A percentile compares a stretch with the other conserved stretches of the same genome.
Evolutionary conservation across 192 early-diverging fungal genomes (phyloP).

Genomic region (Lobosporangium transversale): DNA sequence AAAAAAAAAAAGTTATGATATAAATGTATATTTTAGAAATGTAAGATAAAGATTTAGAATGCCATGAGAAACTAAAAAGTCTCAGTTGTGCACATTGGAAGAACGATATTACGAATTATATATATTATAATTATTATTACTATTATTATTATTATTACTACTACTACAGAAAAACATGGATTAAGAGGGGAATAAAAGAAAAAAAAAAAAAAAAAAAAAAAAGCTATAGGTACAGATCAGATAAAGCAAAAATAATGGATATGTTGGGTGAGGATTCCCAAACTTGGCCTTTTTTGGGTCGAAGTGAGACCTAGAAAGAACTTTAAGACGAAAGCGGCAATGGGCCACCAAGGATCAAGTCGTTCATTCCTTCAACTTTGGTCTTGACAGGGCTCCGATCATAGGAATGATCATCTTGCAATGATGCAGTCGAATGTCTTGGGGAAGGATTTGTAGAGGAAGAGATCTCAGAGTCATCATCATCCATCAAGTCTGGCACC

Average conservation of each 20-base stretch:
- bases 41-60: no score
- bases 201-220: slow-evolving; percentile 10
- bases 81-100: background rate
- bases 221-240: background rate
- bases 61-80: no score
- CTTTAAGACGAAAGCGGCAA: slow-evolving; percentile 1
- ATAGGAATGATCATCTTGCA: background rate
- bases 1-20: no score
- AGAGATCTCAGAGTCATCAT: slow-evolving; percentile 25
- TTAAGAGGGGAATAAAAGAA: background rate
- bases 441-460: slow-evolving; percentile 33
- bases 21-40: no score
- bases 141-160: no score
- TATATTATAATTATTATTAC: slow-evolving; percentile 1
- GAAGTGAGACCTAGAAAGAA: no score
- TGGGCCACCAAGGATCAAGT: slow-evolving; percentile 1
- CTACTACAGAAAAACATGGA: background rate
- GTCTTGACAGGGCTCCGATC: background rate
- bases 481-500: slow-evolving; percentile 39
- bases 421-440: slow-evolving; percentile 35
- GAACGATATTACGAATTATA: slow-evolving; percentile 11
- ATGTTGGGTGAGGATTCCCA: background rate
- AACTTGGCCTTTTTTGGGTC: background rate
- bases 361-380: background rate
- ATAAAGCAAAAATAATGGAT: background rate